Evolutionary conservation across 495 filamentous ascomycete species (phyloP), one percentile per base, ranked within the genome.

Genomic region (Podospora sp.): DNA sequence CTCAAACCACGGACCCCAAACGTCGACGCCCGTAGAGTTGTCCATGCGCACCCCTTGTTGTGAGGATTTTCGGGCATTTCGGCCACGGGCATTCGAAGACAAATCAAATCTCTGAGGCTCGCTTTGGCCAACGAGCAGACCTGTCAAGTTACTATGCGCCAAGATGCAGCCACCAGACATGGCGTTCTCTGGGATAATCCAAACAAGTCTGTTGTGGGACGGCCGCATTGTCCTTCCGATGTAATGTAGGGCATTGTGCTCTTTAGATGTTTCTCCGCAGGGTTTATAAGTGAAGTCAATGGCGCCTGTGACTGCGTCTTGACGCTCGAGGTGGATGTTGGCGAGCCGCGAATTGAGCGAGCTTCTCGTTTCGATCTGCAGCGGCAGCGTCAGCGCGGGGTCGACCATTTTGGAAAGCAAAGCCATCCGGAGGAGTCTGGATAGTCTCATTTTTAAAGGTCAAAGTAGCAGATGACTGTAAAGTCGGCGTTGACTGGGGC

Each of bases 1-100:
- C 69, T 89, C 86, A 52, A 90, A 90, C 87, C 88, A 90, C 0
- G 88, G 86, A 0, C 88, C 88, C 76, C 75, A 79, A n/a, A 76
- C 73, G 70, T 90, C 88, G 64, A 83, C 80, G 12, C 81, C 81
- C 53, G 66, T 83, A 3, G 77, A 71, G 59, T 81, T 80, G 16
- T 75, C 69, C 81, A 83, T 83, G 27, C 66, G 68, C 14, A 82
- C 76, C 69, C 46, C 65, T 18, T 7, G 22, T 7, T 8, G 18
- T 18, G 60, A 40, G 2, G 52, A 36, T 49, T 33, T 8, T 33
- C 58, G 58, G n/a, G 25, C 6, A 36, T 52, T n/a, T 8, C 69
- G 69, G 11, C 61, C 26, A 16, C 25, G 20, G 7, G 55, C 51
- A 21, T 65, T 68, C 0, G 62, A 18, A 18, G 65, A 21, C 26